phyloP scores from a whole-genome alignment of 805 yeast genomes.

The Wickerhamomyces ciferrii region DNA sequence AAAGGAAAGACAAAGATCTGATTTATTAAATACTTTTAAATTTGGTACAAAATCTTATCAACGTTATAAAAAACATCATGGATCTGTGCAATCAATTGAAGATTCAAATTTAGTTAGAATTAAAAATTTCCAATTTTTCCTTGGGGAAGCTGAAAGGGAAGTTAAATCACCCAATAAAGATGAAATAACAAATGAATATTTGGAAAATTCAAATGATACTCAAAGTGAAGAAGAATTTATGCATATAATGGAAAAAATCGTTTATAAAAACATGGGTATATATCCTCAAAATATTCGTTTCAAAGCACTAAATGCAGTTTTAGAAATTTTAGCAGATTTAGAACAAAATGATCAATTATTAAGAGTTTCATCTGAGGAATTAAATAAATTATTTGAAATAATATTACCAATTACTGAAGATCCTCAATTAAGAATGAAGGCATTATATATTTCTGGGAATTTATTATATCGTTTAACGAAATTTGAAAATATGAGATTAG shows the following conservation, averaged over 20 bases:
- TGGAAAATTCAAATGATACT: background rate
- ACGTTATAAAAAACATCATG: background rate
- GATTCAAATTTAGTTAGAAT: background rate
- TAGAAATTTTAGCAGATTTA: background rate
- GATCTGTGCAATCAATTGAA: background rate
- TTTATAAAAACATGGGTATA: background rate
- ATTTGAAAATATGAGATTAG: background rate
- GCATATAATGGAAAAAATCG: background rate
- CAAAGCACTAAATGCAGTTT: background rate
- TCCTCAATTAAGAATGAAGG: background rate
- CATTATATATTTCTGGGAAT: background rate
- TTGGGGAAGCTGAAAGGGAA: background rate
- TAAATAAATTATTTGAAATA: background rate
- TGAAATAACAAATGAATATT: background rate
- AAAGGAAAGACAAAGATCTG: background rate
- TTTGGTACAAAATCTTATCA: background rate
- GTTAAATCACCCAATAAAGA: background rate
- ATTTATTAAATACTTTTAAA: background rate
- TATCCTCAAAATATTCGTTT: background rate
- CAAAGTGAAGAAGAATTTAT: background rate
- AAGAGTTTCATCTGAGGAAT: background rate
- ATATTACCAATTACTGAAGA: background rate
- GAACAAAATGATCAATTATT: background rate
- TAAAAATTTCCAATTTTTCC: background rate
- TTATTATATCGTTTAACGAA: background rate